Base-by-base conservation (phyloP, 1,139 yeast genomes). In the Taphrina pruni region DNA sequence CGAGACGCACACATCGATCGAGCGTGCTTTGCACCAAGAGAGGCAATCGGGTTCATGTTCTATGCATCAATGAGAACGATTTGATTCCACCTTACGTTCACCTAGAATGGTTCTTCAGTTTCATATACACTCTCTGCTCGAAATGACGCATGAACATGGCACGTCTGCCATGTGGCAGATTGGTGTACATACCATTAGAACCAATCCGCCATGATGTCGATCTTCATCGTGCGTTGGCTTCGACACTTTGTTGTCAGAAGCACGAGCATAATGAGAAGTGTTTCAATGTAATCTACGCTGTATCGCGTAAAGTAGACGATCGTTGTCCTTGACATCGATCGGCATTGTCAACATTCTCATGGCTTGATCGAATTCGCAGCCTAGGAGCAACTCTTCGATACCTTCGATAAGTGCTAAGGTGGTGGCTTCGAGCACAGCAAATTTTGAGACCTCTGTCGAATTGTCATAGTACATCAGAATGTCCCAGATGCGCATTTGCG, bases 401-500 rank as follows among this genome's bases (percentile, higher is more conserved):
- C 48, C 54, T 45, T 69, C 66, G 11, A 65, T 36, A n/a, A 68
- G 35, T 11, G 72, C 66, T 54, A 60, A 45, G 11, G 61, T 39
- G 11, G 58, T 52, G 8, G 70, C 71, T 52, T 65, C 68, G 36
- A 70, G 60, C 14, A 70, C 43, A 17, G 57, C 36, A 50, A 65
- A 48, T 36, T 69, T 41, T 38, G 60, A 39, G 26, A 60, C 69
- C 21, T 60, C 68, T n/a, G 67, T 55, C 14, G 36, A 21, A 9
- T 32, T 21, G 36, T 38, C 45, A 26, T 69, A 48, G 50, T 72
- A 67, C 36, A 71, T 66, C 26, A 69, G 70, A 17, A 73, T 67
- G 48, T 73, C 75, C 74, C 75, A 73, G 32, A 73, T 71, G 12
- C 75, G 72, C 7, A 73, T 62, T 38, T 73, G 75, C 14, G 73